Evolutionary conservation across 768 basidiomycete species (phyloP), one percentile per base, ranked within the genome.

Genomic region (Kwoniella sp.): DNA sequence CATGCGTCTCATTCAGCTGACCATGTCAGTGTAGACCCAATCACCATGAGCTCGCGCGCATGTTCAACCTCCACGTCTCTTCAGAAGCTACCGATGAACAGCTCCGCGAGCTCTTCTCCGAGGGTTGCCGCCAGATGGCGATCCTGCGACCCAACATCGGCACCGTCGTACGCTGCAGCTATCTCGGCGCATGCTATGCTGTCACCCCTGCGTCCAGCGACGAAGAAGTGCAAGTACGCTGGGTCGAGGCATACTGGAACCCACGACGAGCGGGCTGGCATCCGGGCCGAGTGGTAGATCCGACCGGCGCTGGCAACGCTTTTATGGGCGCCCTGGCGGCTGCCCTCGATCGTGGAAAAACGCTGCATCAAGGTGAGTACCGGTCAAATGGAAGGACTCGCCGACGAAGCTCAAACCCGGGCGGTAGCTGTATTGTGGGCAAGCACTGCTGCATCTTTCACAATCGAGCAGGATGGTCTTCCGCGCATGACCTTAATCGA

Each of bases 221-320:
- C 27, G 28, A 10, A 31, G 38, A 57, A n/a, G 50, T 63, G 5
- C 27, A 28, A 4, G 37, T 38, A 5, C 37, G 37, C 19, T 67
- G 65, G 65, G 20, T 60, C 2, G 62, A 56, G 9, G 56, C 65
- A 3, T 67, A 56, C 36, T 67, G 62, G 62, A 31, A 53, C 11
- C 9, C 36, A 1, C 32, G 28, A 9, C 46, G 39, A 10, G 40
- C 42, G 22, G 61, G 51, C 6, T 51, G 20, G 26, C 40, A 42
- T 15, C 14, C 50, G 22, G 58, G 37, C 3, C 50, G 45, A 34
- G 56, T 66, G 8, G 59, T 61, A 5, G 65, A 67, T 56, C 65
- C 65, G 27, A 67, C 64, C 19, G 65, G 65, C 11, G 62, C 62
- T 3, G 65, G 65, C 5, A 67, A 67, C 50, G 59, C 59, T 26